Conservation (phyloP, 441 rosid genomes). For the Gossypium trilobum region DNA sequence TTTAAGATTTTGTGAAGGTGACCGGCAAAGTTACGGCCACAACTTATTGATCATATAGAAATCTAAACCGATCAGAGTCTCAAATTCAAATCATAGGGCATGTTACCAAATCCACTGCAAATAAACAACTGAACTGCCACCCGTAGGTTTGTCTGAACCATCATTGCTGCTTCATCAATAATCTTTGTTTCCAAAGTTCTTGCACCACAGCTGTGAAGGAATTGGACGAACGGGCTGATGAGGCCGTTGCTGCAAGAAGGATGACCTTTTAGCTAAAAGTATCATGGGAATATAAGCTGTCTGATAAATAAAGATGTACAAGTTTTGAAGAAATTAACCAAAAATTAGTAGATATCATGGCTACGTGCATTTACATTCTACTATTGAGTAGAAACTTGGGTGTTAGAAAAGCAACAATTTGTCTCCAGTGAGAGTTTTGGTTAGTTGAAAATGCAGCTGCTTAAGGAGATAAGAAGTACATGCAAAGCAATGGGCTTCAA, state of each 20-base stretch:
- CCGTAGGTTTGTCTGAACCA: neutral
- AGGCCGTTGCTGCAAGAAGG: constrained; percentile 79
- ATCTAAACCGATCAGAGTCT: neutral
- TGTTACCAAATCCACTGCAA: constrained; percentile 23
- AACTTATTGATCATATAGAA: constrained; percentile 23
- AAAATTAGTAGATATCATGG: neutral
- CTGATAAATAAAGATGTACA: neutral
- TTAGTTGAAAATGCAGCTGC: neutral
- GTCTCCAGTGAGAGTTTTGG: neutral
- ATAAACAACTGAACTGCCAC: constrained; percentile 13
- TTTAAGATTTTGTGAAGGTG: neutral
- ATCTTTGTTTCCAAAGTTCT: constrained; percentile 88
- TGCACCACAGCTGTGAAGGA: constrained; percentile 98
- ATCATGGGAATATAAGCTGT: neutral
- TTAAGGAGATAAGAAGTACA: neutral
- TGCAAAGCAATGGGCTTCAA: neutral
- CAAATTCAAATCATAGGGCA: constrained; percentile 13
- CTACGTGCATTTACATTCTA: neutral
- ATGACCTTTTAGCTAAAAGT: neutral
- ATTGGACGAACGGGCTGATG: constrained; percentile 88
- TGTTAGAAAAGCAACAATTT: neutral
- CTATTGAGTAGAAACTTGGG: neutral
- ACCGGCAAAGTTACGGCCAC: neutral
- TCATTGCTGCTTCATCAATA: constrained; percentile 21
- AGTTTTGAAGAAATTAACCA: neutral